Evolutionary conservation across 345 rosid genomes (phyloP), one percentile per base, ranked within the genome.

Genomic region (Hibiscus trionum): DNA sequence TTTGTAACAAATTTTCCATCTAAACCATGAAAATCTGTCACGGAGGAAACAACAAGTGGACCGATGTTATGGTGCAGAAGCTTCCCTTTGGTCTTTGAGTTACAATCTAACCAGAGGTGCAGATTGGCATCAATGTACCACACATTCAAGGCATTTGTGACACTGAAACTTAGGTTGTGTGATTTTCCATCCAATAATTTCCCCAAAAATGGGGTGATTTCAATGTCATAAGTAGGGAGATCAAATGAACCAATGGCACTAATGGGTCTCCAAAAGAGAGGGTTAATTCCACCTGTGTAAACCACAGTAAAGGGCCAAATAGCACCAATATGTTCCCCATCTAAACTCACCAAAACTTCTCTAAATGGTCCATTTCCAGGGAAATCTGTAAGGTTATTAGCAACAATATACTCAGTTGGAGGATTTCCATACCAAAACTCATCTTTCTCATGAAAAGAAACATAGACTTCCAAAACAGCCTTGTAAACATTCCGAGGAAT

Each of bases 251-350:
- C 97, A 49, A 91, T 85, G 10, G 80, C 97, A 1, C 89, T 79
- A 67, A 93, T 87, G 1, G 96, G 98, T 72, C 91, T 88, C 97
- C 98, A 93, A 8, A 93, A 76, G 1, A 87, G 84, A 69, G 93
- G 92, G 79, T 85, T 93, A 42, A 88, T 72, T 49, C 97, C 97
- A 24, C 98, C 98, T 0, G 97, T 91, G 78, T 78, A 93, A 58
- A 91, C 80, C 75, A 93, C 97, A 35, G 98, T 89, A 75, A 93
- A 93, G 24, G 96, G 98, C 92, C 96, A 93, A 55, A 91, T 55
- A 0, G 91, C 89, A 67, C 98, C 98, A 8, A 90, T 88, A 0
- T 80, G 11, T 17, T 68, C 65, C 0, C 86, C 92, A 63, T 93
- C 97, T 16, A 93, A 83, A 73, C 76, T 86, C 27, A 93, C 85